Base-by-base conservation (phyloP, 805 yeast species). In the Metschnikowia arizonensis region DNA sequence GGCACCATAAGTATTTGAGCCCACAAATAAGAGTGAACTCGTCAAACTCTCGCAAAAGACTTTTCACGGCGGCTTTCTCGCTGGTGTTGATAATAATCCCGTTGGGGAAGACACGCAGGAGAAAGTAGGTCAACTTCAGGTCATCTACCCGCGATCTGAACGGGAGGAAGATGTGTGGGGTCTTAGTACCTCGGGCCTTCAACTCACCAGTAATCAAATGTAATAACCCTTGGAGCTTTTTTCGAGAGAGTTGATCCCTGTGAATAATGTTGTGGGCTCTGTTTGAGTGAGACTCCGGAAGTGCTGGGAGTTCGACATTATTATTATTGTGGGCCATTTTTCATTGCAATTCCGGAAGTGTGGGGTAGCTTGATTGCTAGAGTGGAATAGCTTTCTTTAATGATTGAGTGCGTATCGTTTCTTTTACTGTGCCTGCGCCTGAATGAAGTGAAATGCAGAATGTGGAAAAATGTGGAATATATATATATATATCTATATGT, bases 1-100 rank as follows among this genome's bases (percentile, higher is more conserved):
- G 72, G 49, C 90, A 79, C 97, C 97, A 89, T 37, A 88, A 70
- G 65, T 86, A 89, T 60, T 88, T 88, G 48, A 89, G 68, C 1
- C 83, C 83, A 46, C 88, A 77, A 30, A 85, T 79, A 33, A 89
- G 65, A 1, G 90, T 83, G 61, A 78, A 82, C 45, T 81, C 88
- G 52, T 86, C 88, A 34, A 62, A 60, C 40, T 68, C 57, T 39
- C 71, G 61, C 4, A 85, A 69, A 2, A 75, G 82, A 23, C 68
- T 62, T 31, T 69, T 65, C 32, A 79, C 50, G 1, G 53, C 57
- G 4, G 65, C 64, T 24, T 73, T 73, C 6, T 72, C 49, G 28
- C 48, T 39, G 24, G 53, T 40, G 19, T 50, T 47, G 2, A 72
- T 57, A 19, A 83, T 65, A 21, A 70, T 64, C 0, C 87, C 87